A percentile compares a stretch with the other conserved stretches of the same genome.
Conservation (phyloP, 331 rosid genomes). For the Pyrus hybrid region DNA sequence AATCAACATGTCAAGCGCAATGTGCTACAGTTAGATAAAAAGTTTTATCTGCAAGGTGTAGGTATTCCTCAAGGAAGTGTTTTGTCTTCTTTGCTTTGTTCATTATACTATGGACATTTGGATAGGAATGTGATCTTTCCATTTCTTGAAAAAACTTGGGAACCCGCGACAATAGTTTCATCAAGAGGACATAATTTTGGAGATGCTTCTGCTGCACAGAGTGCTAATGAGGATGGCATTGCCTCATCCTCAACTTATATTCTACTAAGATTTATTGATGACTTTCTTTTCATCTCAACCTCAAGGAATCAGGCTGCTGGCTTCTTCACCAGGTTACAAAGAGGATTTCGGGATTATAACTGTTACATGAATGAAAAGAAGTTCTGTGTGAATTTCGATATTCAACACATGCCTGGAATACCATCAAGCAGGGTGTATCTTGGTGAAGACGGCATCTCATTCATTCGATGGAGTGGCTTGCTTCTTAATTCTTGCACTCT, state of each 20-base stretch:
- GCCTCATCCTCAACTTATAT: slow-evolving; percentile 26
- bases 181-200: not conserved
- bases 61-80: slow-evolving; percentile 96
- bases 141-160: slow-evolving; percentile 41
- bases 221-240: slow-evolving; percentile 5
- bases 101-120: slow-evolving; percentile 66
- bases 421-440: slow-evolving; percentile 36
- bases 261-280: slow-evolving; percentile 65
- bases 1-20: slow-evolving; percentile 68
- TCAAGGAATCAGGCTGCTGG: slow-evolving; percentile 64
- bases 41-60: slow-evolving; percentile 64
- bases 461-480: slow-evolving; percentile 84
- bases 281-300: slow-evolving; percentile 69
- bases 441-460: slow-evolving; percentile 52
- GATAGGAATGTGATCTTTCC: slow-evolving; percentile 68
- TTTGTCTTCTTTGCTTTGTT: slow-evolving; percentile 78
- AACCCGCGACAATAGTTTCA: slow-evolving; percentile 8
- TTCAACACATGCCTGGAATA: slow-evolving; percentile 19
- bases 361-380: slow-evolving; percentile 81
- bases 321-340: slow-evolving; percentile 54
- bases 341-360: slow-evolving; percentile 77
- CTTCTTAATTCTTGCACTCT: slow-evolving; percentile 66
- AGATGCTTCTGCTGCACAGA: slow-evolving; percentile 11
- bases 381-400: slow-evolving; percentile 62
- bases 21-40: slow-evolving; percentile 62